Percentiles rank a stretch among this genome's conserved stretches.
These are phyloP conservation scores for Cajanus cajan DNA, from an alignment of 306 rosid genomes.

Conservation along the genomic window DNA sequence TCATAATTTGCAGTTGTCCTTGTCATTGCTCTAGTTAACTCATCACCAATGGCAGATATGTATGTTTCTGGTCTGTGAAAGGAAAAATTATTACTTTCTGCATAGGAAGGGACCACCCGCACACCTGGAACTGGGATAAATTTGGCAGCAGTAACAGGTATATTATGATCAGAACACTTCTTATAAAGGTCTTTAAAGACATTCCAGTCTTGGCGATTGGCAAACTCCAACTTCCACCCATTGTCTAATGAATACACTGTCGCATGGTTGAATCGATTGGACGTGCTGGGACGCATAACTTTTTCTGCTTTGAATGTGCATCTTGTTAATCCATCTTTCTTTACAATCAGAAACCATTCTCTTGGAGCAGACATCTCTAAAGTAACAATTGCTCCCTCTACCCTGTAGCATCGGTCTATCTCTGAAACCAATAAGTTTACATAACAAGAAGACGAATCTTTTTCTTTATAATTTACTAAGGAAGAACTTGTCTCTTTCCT, in stretches of 20 bases:
- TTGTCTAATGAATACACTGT: conserved; percentile 51
- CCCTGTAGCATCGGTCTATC: conserved; percentile 57
- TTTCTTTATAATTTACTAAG: conserved; percentile 11
- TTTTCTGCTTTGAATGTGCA: conserved; percentile 62
- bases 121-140: conserved; percentile 83
- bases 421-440: conserved; percentile 61
- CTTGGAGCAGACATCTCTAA: conserved; percentile 54
- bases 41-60: conserved; percentile 59
- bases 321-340: conserved; percentile 58
- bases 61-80: conserved; percentile 61
- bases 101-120: conserved; percentile 53
- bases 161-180: conserved; percentile 67
- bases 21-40: conserved; percentile 66
- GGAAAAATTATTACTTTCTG: conserved; percentile 27
- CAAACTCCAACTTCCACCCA: conserved; percentile 80
- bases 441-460: conserved; percentile 48
- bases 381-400: conserved; percentile 46
- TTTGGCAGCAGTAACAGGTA: conserved; percentile 38
- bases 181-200: conserved; percentile 75
- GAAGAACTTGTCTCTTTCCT: conserved; percentile 40
- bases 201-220: conserved; percentile 59
- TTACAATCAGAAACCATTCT: conserved; percentile 70
- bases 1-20: conserved; percentile 68
- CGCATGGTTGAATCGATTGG: conserved; percentile 56
- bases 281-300: conserved; percentile 53